Evolutionary conservation across 1,284 basidiomycete species (phyloP).

Genomic region (Laetiporus sulphureus): DNA sequence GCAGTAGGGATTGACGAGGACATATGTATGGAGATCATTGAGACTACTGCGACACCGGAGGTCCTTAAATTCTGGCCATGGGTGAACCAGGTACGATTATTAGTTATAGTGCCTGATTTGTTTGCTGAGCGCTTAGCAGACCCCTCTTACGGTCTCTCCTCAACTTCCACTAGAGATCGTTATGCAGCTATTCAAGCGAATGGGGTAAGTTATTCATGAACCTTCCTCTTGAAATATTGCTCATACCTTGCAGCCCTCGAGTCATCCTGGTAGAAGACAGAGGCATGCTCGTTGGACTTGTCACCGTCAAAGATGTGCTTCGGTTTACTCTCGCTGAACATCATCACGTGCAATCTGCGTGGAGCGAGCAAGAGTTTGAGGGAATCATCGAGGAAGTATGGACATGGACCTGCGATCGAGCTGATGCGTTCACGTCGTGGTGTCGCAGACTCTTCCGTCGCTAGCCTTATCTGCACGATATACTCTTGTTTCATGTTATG

Average conservation of each 20-base stretch:
- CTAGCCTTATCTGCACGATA: constrained; percentile 9
- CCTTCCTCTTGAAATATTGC: neutral
- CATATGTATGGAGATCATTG: constrained; percentile 54
- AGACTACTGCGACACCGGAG: constrained; percentile 46
- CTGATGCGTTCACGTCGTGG: constrained; percentile 33
- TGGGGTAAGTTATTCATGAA: constrained; percentile 66
- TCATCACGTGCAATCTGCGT: constrained; percentile 33
- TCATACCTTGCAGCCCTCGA: constrained; percentile 58
- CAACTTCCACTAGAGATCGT: constrained; percentile 93
- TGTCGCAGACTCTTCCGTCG: constrained; percentile 33
- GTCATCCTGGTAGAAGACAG: constrained; percentile 89
- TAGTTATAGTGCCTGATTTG: neutral
- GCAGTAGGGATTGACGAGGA: constrained; percentile 62
- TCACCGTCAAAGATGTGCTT: constrained; percentile 95
- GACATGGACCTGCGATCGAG: constrained; percentile 41
- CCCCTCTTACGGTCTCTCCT: constrained; percentile 89
- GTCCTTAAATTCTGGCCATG: constrained; percentile 81
- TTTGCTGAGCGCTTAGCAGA: constrained; percentile 40
- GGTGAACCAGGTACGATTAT: constrained; percentile 75
- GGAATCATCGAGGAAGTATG: constrained; percentile 51
- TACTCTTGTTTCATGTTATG: neutral
- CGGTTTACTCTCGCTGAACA: constrained; percentile 57
- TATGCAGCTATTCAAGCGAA: constrained; percentile 91
- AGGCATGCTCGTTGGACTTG: constrained; percentile 78
- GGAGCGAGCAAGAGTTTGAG: constrained; percentile 45